A percentile compares a stretch with the other conserved stretches of the same genome.
Evolutionary conservation across 306 rosid genomes (phyloP).

Genomic region (Fragaria iinumae): DNA sequence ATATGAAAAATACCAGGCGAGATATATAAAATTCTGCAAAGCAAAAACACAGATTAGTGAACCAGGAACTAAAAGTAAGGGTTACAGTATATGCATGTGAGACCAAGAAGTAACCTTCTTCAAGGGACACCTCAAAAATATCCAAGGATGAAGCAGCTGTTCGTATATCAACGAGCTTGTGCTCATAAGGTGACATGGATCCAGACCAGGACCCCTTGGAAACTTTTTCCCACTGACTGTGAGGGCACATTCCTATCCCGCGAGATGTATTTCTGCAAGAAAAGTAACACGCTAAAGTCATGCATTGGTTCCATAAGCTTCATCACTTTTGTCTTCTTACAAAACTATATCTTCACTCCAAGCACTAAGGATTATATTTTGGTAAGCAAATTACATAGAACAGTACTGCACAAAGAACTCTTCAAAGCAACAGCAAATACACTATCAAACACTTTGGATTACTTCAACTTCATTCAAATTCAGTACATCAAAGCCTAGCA

Average conservation of each 20-base stretch:
- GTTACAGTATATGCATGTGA: slow-evolving; percentile 8
- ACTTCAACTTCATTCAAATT: background rate
- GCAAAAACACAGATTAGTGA: slow-evolving; percentile 15
- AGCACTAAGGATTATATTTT: background rate
- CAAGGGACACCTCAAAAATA: slow-evolving; percentile 60
- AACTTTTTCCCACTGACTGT: slow-evolving; percentile 84
- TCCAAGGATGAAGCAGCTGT: slow-evolving; percentile 61
- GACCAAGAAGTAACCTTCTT: slow-evolving; percentile 58
- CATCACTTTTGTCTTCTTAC: background rate
- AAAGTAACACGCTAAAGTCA: slow-evolving; percentile 9
- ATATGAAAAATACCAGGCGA: slow-evolving; percentile 52
- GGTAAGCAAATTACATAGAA: background rate
- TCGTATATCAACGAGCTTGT: slow-evolving; percentile 66
- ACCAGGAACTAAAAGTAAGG: slow-evolving; percentile 3
- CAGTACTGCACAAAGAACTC: background rate
- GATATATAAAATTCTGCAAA: slow-evolving; percentile 65
- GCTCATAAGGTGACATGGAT: slow-evolving; percentile 81
- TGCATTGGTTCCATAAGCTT: background rate
- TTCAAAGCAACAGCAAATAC: background rate
- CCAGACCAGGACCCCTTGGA: slow-evolving; percentile 66
- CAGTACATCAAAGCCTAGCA: background rate
- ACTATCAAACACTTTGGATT: background rate
- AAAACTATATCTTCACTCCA: background rate
- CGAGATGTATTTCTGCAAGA: slow-evolving; percentile 67
- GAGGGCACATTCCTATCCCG: slow-evolving; percentile 76